Evolutionary conservation across 2,329 filamentous ascomycete species (phyloP).

Genomic region (Pestalotiopsis sp.): DNA sequence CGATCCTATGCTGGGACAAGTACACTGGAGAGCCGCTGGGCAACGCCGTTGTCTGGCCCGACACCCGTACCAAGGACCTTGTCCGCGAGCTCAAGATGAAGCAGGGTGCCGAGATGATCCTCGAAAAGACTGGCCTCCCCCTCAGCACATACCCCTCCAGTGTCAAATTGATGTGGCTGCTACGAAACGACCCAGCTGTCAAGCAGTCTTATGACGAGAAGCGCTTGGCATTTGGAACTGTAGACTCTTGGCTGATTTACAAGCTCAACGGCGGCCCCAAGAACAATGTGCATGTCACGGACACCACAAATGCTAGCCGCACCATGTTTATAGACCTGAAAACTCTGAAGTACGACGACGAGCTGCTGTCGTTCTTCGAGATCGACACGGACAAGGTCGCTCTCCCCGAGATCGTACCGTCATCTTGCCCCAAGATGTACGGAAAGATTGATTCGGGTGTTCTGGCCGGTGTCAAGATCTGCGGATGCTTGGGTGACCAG

Average conservation of each 20-base stretch:
- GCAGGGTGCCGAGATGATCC: slow-evolving; percentile 69
- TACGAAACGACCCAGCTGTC: slow-evolving; percentile 72
- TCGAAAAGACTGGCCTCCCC: slow-evolving; percentile 76
- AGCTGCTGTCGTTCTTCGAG: slow-evolving; percentile 77
- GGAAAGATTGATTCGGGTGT: slow-evolving; percentile 68
- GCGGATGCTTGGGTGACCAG: slow-evolving; percentile 87
- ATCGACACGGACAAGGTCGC: slow-evolving; percentile 70
- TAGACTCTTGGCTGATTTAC: slow-evolving; percentile 88
- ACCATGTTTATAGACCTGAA: slow-evolving; percentile 95
- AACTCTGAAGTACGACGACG: slow-evolving; percentile 78
- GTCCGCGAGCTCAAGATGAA: slow-evolving; percentile 76
- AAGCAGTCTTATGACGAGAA: slow-evolving; percentile 76
- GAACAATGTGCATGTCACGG: slow-evolving; percentile 74
- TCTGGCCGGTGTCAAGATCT: slow-evolving; percentile 72
- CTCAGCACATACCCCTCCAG: slow-evolving; percentile 88
- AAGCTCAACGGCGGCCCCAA: slow-evolving; percentile 75
- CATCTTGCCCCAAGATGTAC: slow-evolving; percentile 74
- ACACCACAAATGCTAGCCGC: slow-evolving; percentile 84
- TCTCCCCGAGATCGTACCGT: slow-evolving; percentile 83
- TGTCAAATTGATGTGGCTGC: slow-evolving; percentile 83
- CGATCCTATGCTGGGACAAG: slow-evolving; percentile 82
- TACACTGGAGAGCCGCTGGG: slow-evolving; percentile 78
- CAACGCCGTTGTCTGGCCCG: slow-evolving; percentile 89
- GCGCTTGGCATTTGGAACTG: slow-evolving; percentile 80
- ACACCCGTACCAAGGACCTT: slow-evolving; percentile 74